These are phyloP conservation scores for Camellia japonica DNA, from an alignment of 148 eudicot genomes.

Conservation along the genomic window DNA sequence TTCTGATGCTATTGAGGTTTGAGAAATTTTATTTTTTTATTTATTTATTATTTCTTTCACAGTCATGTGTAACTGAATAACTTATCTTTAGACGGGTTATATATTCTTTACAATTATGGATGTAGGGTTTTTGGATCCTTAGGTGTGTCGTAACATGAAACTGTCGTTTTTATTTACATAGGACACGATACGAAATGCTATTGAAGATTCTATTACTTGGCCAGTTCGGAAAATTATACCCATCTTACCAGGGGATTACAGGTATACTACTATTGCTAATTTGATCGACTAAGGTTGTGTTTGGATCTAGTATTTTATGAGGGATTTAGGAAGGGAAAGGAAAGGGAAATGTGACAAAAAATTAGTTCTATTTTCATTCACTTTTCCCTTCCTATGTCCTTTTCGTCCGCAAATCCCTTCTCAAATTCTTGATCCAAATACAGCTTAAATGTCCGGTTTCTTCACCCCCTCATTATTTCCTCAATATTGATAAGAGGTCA, in stretches of 20 bases:
- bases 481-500: not conserved
- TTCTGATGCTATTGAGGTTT: conserved; percentile 79
- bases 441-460: not conserved
- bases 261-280: conserved; percentile 28
- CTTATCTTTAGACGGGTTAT: not conserved
- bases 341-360: no score
- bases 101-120: not conserved
- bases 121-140: no score
- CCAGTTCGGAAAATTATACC: conserved; percentile 78
- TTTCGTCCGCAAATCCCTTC: no score
- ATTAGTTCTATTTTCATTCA: no score
- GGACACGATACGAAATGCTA: conserved; percentile 83
- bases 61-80: not conserved
- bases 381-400: no score
- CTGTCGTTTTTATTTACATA: conserved; percentile 18
- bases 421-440: no score
- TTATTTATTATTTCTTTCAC: not conserved
- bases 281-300: not conserved
- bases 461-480: not conserved
- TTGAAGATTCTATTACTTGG: conserved; percentile 93
- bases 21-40: not conserved
- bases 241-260: conserved; percentile 88
- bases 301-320: no score
- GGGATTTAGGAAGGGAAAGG: no score
- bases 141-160: not conserved